Conservation (phyloP, 23 red algal genomes). For the Gracilariopsis chorda region DNA sequence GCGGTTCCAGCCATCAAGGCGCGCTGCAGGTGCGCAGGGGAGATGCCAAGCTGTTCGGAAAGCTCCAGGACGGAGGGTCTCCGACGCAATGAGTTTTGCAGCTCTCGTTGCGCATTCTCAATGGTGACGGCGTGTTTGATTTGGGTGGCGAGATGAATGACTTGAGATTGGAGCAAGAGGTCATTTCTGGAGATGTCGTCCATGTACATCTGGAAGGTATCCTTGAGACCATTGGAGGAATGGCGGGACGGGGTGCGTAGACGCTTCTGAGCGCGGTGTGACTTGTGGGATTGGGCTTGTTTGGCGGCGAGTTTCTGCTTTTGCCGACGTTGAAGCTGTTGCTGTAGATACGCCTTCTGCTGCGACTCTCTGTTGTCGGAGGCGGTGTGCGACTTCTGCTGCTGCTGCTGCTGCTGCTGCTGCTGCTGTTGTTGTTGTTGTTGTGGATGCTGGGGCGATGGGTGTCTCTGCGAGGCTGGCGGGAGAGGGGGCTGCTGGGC, state of each 20-base stretch:
- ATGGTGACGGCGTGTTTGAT: conserved; percentile 33
- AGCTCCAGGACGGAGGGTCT: conserved; percentile 68
- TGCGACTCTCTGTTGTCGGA: background rate
- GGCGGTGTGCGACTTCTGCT: background rate
- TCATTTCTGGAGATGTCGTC: conserved; percentile 61
- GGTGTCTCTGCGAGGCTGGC: background rate
- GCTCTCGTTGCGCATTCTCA: conserved; percentile 15
- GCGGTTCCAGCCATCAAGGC: conserved; percentile 41
- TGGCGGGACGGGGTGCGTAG: background rate
- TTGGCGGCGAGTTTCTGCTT: background rate
- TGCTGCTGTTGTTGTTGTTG: background rate
- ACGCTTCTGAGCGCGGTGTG: background rate
- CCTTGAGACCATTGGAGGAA: conserved; percentile 1
- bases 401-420: background rate
- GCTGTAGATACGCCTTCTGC: background rate
- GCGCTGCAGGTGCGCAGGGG: conserved; percentile 1
- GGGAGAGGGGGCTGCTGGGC: background rate
- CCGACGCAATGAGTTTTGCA: conserved; percentile 9
- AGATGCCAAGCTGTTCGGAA: conserved; percentile 26
- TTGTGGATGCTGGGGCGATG: background rate
- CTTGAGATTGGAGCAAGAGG: conserved; percentile 42
- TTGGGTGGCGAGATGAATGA: conserved; percentile 44
- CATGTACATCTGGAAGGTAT: conserved; percentile 79
- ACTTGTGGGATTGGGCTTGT: background rate
- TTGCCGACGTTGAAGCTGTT: background rate